A percentile compares a stretch with the other conserved stretches of the same genome.
These are phyloP conservation scores for Stachybotrys echinatus DNA, from an alignment of 2,329 filamentous ascomycete genomes.

Conservation along the genomic window DNA sequence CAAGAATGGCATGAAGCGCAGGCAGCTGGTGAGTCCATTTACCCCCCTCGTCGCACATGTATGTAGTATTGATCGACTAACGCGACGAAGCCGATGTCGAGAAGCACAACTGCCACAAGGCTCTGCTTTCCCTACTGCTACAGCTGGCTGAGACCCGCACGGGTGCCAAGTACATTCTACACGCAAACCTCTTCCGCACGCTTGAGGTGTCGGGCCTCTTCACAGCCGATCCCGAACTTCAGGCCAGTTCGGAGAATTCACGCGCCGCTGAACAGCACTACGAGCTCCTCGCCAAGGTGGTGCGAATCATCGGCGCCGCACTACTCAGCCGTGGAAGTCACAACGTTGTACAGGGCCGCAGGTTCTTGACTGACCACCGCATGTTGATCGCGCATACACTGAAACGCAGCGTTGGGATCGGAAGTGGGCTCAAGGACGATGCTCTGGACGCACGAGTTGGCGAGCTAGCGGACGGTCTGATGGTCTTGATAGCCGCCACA, in stretches of 20 bases:
- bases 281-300: conserved; percentile 70
- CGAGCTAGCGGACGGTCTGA: conserved; percentile 79
- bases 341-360: conserved; percentile 73
- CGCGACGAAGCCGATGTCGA: conserved; percentile 28
- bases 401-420: conserved; percentile 81
- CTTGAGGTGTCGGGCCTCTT: conserved; percentile 83
- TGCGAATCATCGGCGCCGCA: conserved; percentile 76
- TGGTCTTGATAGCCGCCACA: conserved; percentile 76
- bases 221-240: conserved; percentile 84
- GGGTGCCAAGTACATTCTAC: conserved; percentile 84
- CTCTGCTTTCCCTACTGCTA: conserved; percentile 76
- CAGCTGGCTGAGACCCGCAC: conserved; percentile 76
- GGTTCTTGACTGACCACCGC: conserved; percentile 78
- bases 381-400: conserved; percentile 82
- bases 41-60: not conserved
- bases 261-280: conserved; percentile 77
- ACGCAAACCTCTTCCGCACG: conserved; percentile 79
- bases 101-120: conserved; percentile 52
- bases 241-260: conserved; percentile 67
- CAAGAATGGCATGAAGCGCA: conserved; percentile 61
- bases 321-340: conserved; percentile 77
- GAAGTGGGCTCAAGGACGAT: conserved; percentile 34
- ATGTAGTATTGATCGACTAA: conserved; percentile 8
- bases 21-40: conserved; percentile 42
- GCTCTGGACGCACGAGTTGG: conserved; percentile 57